Evolutionary conservation across 495 filamentous ascomycete species (phyloP).

Genomic region (Pyronema omphalodes): DNA sequence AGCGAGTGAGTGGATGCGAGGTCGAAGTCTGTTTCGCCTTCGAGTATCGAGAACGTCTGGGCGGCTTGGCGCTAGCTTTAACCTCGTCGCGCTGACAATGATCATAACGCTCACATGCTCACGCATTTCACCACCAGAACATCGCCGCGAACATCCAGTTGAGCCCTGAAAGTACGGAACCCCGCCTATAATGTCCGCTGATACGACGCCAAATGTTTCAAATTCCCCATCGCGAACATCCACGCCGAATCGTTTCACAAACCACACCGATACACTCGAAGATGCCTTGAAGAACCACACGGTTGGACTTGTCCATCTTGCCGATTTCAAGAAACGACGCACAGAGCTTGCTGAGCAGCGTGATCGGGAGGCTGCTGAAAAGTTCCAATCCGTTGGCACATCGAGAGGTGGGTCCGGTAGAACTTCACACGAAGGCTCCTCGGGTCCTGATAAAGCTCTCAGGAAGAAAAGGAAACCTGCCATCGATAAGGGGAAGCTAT

Average conservation of each 20-base stretch:
- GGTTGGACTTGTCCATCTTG: conserved; percentile 77
- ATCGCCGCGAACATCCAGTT: conserved; percentile 4
- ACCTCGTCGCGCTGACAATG: neutral
- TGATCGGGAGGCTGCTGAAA: conserved; percentile 58
- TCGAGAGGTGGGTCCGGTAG: conserved; percentile 9
- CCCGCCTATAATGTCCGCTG: conserved; percentile 4
- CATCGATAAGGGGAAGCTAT: conserved; percentile 43
- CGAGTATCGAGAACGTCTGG: too few relatives aligned
- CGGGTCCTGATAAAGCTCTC: conserved; percentile 23
- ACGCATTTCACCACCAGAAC: neutral
- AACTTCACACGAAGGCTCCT: conserved; percentile 20
- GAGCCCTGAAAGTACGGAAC: neutral
- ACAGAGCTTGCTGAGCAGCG: conserved; percentile 87
- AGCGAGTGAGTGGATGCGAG: too few relatives aligned
- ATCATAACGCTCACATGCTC: neutral
- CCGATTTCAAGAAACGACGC: conserved; percentile 91
- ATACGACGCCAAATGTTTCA: neutral
- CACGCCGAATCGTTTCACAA: conserved; percentile 26
- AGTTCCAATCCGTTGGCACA: conserved; percentile 31
- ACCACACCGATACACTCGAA: conserved; percentile 64
- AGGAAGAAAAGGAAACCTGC: conserved; percentile 50
- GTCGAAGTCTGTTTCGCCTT: too few relatives aligned
- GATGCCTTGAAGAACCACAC: conserved; percentile 85
- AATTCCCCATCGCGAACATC: neutral
- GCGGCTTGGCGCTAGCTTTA: too few relatives aligned